Conservation (phyloP, 202 grass and related monocot species). For the Panicum hallii region DNA sequence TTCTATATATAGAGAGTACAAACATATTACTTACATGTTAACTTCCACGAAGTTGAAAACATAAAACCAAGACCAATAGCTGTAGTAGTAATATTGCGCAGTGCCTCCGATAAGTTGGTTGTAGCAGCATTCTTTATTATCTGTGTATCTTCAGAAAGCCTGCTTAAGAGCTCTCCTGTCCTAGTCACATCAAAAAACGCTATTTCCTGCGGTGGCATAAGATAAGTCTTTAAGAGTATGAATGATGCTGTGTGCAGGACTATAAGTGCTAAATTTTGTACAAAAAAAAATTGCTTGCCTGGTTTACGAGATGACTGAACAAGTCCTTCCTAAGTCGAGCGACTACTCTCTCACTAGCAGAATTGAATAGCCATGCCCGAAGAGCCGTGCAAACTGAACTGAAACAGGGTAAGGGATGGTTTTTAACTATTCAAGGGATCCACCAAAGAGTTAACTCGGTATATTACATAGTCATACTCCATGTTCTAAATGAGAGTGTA, state of each 20-base stretch:
- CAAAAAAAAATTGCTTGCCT: slow-evolving; percentile 51
- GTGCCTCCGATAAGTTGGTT: slow-evolving; percentile 92
- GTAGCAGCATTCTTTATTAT: slow-evolving; percentile 99
- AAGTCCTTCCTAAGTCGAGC: slow-evolving; percentile 93
- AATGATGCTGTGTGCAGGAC: slow-evolving; percentile 5
- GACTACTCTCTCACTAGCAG: slow-evolving; percentile 96
- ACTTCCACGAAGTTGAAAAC: slow-evolving; percentile 96
- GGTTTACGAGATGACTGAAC: slow-evolving; percentile 95
- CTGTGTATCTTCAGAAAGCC: slow-evolving; percentile 98
- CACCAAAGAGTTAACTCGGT: neutral
- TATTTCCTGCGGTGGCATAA: slow-evolving; percentile 76
- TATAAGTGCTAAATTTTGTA: neutral
- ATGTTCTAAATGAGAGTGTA: neutral
- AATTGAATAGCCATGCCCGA: slow-evolving; percentile 93
- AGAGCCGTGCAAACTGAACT: slow-evolving; percentile 91
- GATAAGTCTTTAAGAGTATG: slow-evolving; percentile 8
- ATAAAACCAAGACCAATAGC: slow-evolving; percentile 93
- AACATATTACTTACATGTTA: slow-evolving; percentile 78
- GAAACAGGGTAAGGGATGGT: slow-evolving; percentile 48
- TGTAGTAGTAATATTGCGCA: slow-evolving; percentile 84
- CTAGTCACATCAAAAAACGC: slow-evolving; percentile 99
- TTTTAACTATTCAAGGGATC: slow-evolving; percentile 25
- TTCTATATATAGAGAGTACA: slow-evolving; percentile 15
- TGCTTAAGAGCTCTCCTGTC: slow-evolving; percentile 96
- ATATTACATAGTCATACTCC: slow-evolving; percentile 16